Conservation (phyloP, 1,284 basidiomycete genomes). For the Limonomyces culmigenus region DNA sequence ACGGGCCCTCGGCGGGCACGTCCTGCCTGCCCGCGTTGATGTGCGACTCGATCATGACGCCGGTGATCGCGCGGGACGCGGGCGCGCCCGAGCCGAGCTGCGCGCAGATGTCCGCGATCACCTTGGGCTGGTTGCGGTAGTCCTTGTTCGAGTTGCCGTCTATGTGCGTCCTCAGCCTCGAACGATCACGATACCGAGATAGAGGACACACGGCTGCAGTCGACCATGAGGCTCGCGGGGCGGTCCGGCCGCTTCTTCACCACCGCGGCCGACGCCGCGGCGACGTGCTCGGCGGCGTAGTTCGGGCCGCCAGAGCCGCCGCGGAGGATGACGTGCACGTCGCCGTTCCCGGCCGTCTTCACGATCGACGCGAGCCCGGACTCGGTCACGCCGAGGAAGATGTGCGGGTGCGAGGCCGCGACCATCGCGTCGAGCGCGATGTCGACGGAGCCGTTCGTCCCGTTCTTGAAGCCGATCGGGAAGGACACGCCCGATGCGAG, state of each 20-base stretch:
- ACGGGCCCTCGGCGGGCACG: slow-evolving; percentile 46
- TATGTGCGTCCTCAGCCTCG: too few species aligned
- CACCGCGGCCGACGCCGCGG: slow-evolving; percentile 53
- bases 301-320: slow-evolving; percentile 85
- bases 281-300: slow-evolving; percentile 61
- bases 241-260: slow-evolving; percentile 45
- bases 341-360: slow-evolving; percentile 83
- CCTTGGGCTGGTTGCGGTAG: slow-evolving; percentile 79
- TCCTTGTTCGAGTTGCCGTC: slow-evolving; percentile 90
- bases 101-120: slow-evolving; percentile 58
- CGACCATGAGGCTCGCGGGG: slow-evolving; percentile 72
- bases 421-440: slow-evolving; percentile 7
- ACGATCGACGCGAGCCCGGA: slow-evolving; percentile 92
- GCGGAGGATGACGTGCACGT: slow-evolving; percentile 88
- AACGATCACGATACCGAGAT: slow-evolving; percentile 2
- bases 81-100: slow-evolving; percentile 55
- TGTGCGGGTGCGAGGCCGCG: slow-evolving; percentile 13
- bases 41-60: slow-evolving; percentile 95
- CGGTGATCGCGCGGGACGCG: slow-evolving; percentile 60
- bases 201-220: slow-evolving; percentile 45
- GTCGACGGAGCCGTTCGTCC: slow-evolving; percentile 80
- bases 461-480: slow-evolving; percentile 98
- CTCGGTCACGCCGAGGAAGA: slow-evolving; percentile 96
- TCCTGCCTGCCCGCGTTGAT: slow-evolving; percentile 81
- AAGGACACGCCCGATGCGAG: slow-evolving; percentile 81